phyloP scores from a whole-genome alignment of 129 eudicot species.

The Lactuca saligna region DNA sequence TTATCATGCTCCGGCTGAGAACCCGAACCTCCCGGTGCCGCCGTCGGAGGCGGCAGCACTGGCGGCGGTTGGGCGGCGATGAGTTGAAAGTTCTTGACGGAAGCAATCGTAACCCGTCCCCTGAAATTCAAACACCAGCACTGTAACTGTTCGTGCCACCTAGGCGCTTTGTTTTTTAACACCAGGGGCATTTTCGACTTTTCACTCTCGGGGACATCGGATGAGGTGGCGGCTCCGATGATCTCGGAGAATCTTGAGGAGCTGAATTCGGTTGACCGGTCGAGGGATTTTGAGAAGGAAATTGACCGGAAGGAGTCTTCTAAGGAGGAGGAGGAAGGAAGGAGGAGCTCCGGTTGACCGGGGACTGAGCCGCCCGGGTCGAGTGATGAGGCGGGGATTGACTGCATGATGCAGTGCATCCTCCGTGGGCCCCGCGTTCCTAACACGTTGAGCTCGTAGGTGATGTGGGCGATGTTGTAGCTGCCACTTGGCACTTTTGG shows the following conservation, averaged over 20 bases:
- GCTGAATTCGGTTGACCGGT: constrained; percentile 70
- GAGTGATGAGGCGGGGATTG: constrained; percentile 70
- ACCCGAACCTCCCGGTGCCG: constrained; percentile 32
- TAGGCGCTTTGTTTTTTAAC: constrained; percentile 77
- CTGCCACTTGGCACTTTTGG: constrained; percentile 81
- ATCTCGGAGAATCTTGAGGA: constrained; percentile 65
- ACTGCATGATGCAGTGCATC: constrained; percentile 82
- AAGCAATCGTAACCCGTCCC: constrained; percentile 87
- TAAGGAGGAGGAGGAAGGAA: constrained; percentile 54
- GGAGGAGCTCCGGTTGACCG: constrained; percentile 74
- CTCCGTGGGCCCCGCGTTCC: constrained; percentile 87
- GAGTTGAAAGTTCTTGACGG: constrained; percentile 80
- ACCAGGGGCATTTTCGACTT: constrained; percentile 60
- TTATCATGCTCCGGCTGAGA: constrained; percentile 59
- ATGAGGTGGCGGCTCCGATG: constrained; percentile 29
- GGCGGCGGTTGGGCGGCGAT: constrained; percentile 58
- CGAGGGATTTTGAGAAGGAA: constrained; percentile 73
- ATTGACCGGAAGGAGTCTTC: constrained; percentile 82
- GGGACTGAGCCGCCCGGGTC: constrained; percentile 77
- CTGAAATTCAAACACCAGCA: constrained; percentile 85
- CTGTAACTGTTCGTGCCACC: constrained; percentile 88
- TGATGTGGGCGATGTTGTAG: constrained; percentile 72
- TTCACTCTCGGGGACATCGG: constrained; percentile 43
- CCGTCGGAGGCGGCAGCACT: constrained; percentile 11
- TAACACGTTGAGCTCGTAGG: constrained; percentile 75